phyloP scores from a whole-genome alignment of 805 yeast genomes.

The Metschnikowia drakensbergensis region DNA sequence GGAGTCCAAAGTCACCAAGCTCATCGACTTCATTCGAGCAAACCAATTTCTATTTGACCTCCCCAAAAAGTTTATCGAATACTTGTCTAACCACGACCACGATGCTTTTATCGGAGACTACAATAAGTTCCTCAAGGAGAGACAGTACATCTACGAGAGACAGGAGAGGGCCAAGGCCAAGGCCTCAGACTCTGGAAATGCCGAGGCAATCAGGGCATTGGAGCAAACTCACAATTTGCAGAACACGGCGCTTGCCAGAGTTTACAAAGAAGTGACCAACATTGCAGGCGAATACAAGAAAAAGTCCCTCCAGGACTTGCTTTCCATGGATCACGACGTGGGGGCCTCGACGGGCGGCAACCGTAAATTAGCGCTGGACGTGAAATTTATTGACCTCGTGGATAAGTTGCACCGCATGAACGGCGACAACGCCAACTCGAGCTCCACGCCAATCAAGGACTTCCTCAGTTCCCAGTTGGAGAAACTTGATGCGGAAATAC shows the following conservation, averaged over 20 bases:
- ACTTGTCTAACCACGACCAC: conserved; percentile 29
- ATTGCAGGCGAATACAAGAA: conserved; percentile 34
- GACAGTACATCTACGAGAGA: conserved; percentile 15
- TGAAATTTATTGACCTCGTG: conserved; percentile 36
- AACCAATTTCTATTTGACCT: conserved; percentile 36
- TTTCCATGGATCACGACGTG: conserved; percentile 37
- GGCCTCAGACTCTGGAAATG: conserved; percentile 7
- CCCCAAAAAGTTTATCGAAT: conserved; percentile 29
- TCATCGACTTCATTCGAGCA: conserved; percentile 33
- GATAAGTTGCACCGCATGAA: conserved; percentile 37
- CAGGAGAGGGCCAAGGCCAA: conserved; percentile 11
- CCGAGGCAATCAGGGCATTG: conserved; percentile 11
- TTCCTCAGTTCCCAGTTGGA: conserved; percentile 34
- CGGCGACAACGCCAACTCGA: conserved; percentile 14
- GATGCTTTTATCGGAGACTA: conserved; percentile 36
- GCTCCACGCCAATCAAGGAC: conserved; percentile 30
- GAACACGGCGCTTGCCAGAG: conserved; percentile 29
- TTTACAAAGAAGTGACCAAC: conserved; percentile 30
- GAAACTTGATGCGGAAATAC: conserved; percentile 30
- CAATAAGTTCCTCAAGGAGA: conserved; percentile 27
- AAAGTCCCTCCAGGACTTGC: conserved; percentile 33
- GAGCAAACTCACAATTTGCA: conserved; percentile 25
- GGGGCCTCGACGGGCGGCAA: conserved; percentile 4
- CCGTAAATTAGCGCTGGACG: conserved; percentile 19
- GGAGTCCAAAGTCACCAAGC: conserved; percentile 29